Evolutionary conservation across 2,329 filamentous ascomycete genomes (phyloP).

Genomic region (Hypoxylon sp.): DNA sequence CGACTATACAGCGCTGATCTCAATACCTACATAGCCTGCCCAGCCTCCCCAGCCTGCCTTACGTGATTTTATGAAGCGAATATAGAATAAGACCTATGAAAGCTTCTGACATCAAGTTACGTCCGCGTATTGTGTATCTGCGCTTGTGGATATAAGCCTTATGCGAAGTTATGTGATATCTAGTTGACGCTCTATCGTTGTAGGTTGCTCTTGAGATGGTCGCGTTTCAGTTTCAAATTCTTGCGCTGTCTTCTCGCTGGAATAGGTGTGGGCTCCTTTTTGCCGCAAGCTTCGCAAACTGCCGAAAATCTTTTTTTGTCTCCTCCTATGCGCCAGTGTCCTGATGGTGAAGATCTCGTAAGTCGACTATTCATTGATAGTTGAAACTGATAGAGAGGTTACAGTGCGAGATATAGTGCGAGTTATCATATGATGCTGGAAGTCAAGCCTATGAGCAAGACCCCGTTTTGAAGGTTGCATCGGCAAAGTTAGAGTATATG

Average conservation of each 20-base stretch:
- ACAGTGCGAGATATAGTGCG: conserved; percentile 26
- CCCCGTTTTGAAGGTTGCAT: conserved; percentile 12
- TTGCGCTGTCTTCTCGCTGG: background rate
- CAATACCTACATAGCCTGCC: background rate
- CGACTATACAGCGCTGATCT: background rate
- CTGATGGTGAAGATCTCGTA: background rate
- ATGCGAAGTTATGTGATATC: background rate
- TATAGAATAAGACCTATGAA: background rate
- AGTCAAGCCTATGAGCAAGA: conserved; percentile 29
- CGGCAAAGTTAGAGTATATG: background rate
- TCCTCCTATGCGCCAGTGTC: background rate
- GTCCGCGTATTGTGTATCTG: background rate
- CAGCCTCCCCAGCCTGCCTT: background rate
- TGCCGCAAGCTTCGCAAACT: background rate
- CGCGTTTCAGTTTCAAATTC: background rate
- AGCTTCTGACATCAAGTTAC: background rate
- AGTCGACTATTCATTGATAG: background rate
- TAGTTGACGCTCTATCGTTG: background rate
- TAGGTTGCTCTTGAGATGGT: background rate
- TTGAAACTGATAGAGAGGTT: background rate
- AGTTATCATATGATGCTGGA: background rate
- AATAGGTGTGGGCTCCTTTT: background rate
- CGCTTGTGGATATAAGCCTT: background rate
- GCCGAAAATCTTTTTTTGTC: background rate
- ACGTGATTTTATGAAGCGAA: background rate